phyloP scores from a whole-genome alignment of 2,329 filamentous ascomycete genomes.

The Lachnellula subtilissima region DNA sequence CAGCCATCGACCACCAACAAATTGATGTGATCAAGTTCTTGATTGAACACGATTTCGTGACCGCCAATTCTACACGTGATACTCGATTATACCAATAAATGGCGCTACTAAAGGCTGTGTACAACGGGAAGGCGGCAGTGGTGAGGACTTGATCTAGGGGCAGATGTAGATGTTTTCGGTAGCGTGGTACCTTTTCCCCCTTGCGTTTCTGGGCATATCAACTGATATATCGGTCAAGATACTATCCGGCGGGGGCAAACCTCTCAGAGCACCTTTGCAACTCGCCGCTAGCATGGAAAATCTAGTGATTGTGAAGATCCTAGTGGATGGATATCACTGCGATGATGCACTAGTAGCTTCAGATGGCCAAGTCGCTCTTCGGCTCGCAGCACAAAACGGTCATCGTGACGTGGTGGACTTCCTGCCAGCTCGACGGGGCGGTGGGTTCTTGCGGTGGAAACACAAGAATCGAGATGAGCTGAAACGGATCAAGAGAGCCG shows the following conservation, averaged over 20 bases:
- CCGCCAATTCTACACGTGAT: background rate
- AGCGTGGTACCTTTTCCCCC: slow-evolving; percentile 1
- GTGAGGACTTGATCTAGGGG: slow-evolving; percentile 10
- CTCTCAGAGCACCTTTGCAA: slow-evolving; percentile 40
- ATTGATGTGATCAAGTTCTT: slow-evolving; percentile 1
- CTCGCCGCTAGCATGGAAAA: slow-evolving; percentile 39
- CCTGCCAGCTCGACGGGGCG: slow-evolving; percentile 37
- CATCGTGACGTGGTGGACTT: slow-evolving; percentile 42
- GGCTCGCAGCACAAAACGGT: slow-evolving; percentile 38
- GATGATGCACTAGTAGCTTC: slow-evolving; percentile 41
- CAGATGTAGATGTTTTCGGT: slow-evolving; percentile 9
- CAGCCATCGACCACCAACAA: slow-evolving; percentile 1
- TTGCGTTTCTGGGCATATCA: background rate
- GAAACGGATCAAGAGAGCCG: slow-evolving; percentile 22
- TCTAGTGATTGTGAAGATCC: slow-evolving; percentile 37
- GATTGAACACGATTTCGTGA: slow-evolving; percentile 4
- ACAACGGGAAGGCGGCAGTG: slow-evolving; percentile 5
- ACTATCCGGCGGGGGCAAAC: background rate
- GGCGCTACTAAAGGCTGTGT: slow-evolving; percentile 8
- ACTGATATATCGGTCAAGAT: background rate
- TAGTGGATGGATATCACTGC: slow-evolving; percentile 38
- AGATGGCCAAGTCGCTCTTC: slow-evolving; percentile 42
- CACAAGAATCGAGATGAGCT: slow-evolving; percentile 31
- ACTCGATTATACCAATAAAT: slow-evolving; percentile 4
- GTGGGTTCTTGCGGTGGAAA: slow-evolving; percentile 36